A percentile compares a stretch with the other conserved stretches of the same genome.
These are phyloP conservation scores for Cytospora paraplurivora DNA, from an alignment of 2,329 filamentous ascomycete species.

Conservation along the genomic window DNA sequence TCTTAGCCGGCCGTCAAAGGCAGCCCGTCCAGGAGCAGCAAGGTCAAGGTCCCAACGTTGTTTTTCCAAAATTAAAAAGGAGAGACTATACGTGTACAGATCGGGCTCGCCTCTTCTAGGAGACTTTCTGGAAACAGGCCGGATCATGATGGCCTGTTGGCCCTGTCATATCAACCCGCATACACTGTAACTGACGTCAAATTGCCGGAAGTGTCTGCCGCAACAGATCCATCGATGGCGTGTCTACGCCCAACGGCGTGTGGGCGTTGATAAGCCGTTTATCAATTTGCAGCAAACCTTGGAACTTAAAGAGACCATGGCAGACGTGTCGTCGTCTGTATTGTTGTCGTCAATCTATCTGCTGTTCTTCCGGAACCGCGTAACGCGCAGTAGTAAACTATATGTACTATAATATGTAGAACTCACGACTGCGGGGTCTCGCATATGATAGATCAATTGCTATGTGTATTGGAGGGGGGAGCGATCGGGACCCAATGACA, in stretches of 20 bases:
- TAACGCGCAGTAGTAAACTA: neutral
- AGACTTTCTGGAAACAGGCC: too few species aligned
- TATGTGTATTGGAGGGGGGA: neutral
- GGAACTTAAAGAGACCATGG: constrained; percentile 5
- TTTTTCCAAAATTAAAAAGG: too few species aligned
- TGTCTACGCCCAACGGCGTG: constrained; percentile 1
- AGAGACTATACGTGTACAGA: too few species aligned
- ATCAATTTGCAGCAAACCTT: neutral
- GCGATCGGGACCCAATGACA: neutral
- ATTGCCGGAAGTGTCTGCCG: neutral
- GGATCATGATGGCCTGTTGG: too few species aligned
- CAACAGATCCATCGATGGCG: neutral
- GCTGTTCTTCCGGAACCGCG: neutral
- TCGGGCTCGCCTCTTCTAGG: too few species aligned
- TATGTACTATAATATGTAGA: neutral
- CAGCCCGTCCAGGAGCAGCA: too few species aligned
- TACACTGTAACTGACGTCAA: neutral
- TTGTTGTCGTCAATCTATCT: neutral
- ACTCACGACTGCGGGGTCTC: neutral
- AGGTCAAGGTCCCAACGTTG: too few species aligned
- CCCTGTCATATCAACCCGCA: too few species aligned
- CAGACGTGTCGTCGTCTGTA: constrained; percentile 3
- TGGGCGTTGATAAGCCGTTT: neutral
- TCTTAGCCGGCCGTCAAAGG: too few species aligned
- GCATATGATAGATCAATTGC: neutral